Percentiles rank a stretch among this genome's conserved stretches.
Evolutionary conservation across 495 filamentous ascomycete genomes (phyloP).

Genomic region (Tuber indicum): DNA sequence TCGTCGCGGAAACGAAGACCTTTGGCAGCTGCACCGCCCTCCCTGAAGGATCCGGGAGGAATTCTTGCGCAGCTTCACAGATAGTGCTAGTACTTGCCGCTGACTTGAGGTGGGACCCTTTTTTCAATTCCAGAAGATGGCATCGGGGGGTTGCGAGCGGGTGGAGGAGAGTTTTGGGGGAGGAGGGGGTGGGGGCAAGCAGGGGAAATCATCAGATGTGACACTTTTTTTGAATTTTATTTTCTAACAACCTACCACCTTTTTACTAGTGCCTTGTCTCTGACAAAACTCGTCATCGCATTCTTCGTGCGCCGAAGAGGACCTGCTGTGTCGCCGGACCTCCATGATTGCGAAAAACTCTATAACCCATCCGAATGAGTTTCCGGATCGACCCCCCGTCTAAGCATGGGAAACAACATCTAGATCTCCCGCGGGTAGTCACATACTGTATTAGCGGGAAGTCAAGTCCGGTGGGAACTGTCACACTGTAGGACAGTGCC

Average conservation of each 20-base stretch:
- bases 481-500: not conserved
- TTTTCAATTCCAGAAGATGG: not conserved
- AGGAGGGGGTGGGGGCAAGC: not conserved
- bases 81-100: not conserved
- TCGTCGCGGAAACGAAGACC: not conserved
- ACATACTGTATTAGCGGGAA: not conserved
- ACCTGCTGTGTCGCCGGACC: not conserved
- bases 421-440: constrained; percentile 3
- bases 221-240: not conserved
- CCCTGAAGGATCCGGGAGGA: not conserved
- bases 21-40: constrained; percentile 16
- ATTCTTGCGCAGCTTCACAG: constrained; percentile 2
- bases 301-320: not conserved
- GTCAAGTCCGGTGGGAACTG: not conserved
- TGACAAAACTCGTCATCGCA: not conserved
- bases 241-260: not conserved
- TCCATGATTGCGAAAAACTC: not conserved
- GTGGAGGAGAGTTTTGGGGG: not conserved
- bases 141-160: not conserved
- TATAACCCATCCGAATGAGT: not conserved
- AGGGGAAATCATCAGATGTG: not conserved
- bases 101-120: not conserved
- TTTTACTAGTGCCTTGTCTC: not conserved
- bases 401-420: not conserved
- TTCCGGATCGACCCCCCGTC: not conserved